Conservation (phyloP, 2,329 filamentous ascomycete species). For the Fusarium sacchari region DNA sequence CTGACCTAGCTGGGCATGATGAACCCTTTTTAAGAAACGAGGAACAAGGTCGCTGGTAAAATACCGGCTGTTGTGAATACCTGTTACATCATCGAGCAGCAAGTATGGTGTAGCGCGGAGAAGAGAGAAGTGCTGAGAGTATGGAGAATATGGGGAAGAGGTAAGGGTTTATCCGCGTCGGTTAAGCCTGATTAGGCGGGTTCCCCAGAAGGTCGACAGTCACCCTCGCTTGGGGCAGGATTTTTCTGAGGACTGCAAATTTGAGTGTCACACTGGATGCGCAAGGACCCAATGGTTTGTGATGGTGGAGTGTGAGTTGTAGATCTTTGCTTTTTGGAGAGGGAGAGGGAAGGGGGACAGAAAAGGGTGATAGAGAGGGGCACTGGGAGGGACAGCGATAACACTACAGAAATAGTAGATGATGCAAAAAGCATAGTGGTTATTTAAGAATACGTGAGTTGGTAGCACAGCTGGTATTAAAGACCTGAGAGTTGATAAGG, state of each 20-base stretch:
- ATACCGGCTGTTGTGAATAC: not conserved
- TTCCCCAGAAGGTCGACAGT: constrained; percentile 11
- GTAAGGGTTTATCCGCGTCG: constrained; percentile 4
- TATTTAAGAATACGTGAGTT: accelerated
- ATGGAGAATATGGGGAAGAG: constrained; percentile 25
- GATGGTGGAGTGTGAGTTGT: not conserved
- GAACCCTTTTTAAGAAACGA: constrained; percentile 7
- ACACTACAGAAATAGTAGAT: accelerated
- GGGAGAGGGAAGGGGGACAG: not conserved
- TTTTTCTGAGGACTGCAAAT: constrained; percentile 10
- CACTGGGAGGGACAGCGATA: accelerated
- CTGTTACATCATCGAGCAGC: constrained; percentile 19
- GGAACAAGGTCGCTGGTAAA: not conserved
- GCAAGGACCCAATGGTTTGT: not conserved
- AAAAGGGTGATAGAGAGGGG: not conserved
- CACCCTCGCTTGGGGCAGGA: constrained; percentile 13
- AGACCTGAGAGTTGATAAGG: accelerated
- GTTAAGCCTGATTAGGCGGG: not conserved
- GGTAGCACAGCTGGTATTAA: accelerated
- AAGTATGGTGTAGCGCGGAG: constrained; percentile 9
- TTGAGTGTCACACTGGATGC: constrained; percentile 19
- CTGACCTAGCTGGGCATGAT: not conserved
- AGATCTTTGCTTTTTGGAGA: constrained; percentile 19
- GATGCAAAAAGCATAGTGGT: accelerated
- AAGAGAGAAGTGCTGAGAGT: not conserved